Conservation (phyloP, 2,329 filamentous ascomycete genomes). For the Coleophoma cylindrospora region DNA sequence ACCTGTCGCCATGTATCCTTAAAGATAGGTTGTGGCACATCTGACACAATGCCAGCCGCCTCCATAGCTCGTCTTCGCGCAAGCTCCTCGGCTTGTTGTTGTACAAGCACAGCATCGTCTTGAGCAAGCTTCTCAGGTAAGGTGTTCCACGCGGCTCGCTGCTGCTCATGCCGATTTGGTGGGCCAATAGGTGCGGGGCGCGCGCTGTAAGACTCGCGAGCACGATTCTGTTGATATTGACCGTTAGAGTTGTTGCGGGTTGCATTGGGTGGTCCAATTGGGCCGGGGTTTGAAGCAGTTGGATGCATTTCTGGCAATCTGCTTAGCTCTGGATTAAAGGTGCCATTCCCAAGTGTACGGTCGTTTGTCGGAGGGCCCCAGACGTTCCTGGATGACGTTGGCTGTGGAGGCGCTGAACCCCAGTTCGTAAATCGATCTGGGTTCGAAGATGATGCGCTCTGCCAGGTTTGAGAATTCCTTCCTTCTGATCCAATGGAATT, state of each 20-base stretch:
- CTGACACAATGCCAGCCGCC: slow-evolving; percentile 17
- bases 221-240: slow-evolving; percentile 21
- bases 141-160: slow-evolving; percentile 18
- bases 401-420: slow-evolving; percentile 31
- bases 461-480: slow-evolving; percentile 23
- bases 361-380: slow-evolving; percentile 73
- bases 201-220: slow-evolving; percentile 19
- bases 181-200: slow-evolving; percentile 26
- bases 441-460: slow-evolving; percentile 21
- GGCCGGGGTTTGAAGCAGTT: slow-evolving; percentile 20
- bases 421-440: slow-evolving; percentile 46
- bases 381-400: slow-evolving; percentile 51
- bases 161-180: slow-evolving; percentile 20
- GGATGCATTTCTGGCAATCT: slow-evolving; percentile 26
- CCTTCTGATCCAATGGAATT: slow-evolving; percentile 21
- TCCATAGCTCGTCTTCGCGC: slow-evolving; percentile 15
- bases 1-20: slow-evolving; percentile 27
- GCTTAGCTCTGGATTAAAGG: slow-evolving; percentile 61
- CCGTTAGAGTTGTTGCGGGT: slow-evolving; percentile 16
- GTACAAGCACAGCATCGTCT: slow-evolving; percentile 13
- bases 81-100: slow-evolving; percentile 18
- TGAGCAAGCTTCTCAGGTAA: slow-evolving; percentile 19
- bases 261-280: slow-evolving; percentile 27
- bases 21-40: slow-evolving; percentile 13
- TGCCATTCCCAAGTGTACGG: slow-evolving; percentile 71